phyloP scores from a whole-genome alignment of 352 stramenopile species.

The Porosira glacialis region DNA sequence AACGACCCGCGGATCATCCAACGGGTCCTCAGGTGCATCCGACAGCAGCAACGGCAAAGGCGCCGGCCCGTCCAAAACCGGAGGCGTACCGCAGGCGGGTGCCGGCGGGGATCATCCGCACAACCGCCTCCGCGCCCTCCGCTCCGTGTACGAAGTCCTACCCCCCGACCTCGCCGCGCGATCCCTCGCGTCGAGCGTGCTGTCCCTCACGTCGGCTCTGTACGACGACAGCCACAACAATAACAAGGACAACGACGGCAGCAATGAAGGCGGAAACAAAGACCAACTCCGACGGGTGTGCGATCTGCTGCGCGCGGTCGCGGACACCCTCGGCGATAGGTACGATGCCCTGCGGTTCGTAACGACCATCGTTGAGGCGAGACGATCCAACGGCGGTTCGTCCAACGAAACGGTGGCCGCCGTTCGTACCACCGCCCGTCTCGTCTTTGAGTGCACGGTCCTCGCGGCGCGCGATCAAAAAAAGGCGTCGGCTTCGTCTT shows the following conservation, averaged over 20 bases:
- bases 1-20: constrained; percentile 6
- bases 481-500: neutral
- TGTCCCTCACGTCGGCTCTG: constrained; percentile 6
- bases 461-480: constrained; percentile 9
- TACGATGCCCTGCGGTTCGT: constrained; percentile 59
- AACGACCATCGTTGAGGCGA: constrained; percentile 35
- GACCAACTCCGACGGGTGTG: constrained; percentile 35
- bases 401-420: constrained; percentile 3
- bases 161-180: constrained; percentile 16
- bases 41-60: too few relatives aligned
- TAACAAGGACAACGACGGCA: constrained; percentile 3
- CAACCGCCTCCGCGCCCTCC: constrained; percentile 26
- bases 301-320: constrained; percentile 41
- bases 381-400: constrained; percentile 15
- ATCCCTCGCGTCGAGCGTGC: constrained; percentile 26
- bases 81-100: too few relatives aligned
- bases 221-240: too few relatives aligned
- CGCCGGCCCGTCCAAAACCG: too few relatives aligned
- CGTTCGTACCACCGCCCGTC: constrained; percentile 9
- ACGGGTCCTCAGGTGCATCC: constrained; percentile 18
- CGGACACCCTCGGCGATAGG: constrained; percentile 36
- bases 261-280: constrained; percentile 2
- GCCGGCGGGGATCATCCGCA: too few relatives aligned
- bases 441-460: constrained; percentile 33
- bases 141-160: constrained; percentile 29